phyloP scores from a whole-genome alignment of 2,329 filamentous ascomycete genomes.

The Conoideocrella luteorostrata region DNA sequence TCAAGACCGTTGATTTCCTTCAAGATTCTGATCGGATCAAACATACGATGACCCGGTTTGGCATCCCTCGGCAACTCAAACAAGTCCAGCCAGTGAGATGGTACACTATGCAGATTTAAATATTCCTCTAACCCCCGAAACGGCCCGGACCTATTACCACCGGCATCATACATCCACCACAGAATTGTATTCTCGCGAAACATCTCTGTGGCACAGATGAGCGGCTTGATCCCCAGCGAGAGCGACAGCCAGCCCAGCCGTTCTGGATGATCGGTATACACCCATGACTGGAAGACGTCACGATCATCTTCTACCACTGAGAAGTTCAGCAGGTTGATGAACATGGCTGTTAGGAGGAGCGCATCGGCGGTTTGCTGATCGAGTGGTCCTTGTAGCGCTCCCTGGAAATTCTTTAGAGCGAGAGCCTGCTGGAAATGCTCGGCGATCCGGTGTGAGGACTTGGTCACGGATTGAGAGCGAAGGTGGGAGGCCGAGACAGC shows the following conservation, averaged over 20 bases:
- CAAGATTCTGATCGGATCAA: slow-evolving; percentile 11
- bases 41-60: slow-evolving; percentile 12
- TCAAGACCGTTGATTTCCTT: slow-evolving; percentile 8
- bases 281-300: background rate
- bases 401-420: slow-evolving; percentile 13
- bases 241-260: slow-evolving; percentile 18
- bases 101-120: no score
- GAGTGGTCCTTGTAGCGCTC: slow-evolving; percentile 13
- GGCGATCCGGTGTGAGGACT: no score
- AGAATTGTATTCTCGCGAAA: slow-evolving; percentile 15
- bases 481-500: no score
- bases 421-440: no score
- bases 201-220: slow-evolving; percentile 14
- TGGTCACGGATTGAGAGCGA: no score
- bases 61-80: no score
- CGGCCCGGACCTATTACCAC: no score
- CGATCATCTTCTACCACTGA: slow-evolving; percentile 9
- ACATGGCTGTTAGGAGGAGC: slow-evolving; percentile 17
- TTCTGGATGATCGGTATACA: background rate
- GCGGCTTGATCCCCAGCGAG: slow-evolving; percentile 14
- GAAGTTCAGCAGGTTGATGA: slow-evolving; percentile 19
- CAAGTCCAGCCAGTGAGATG: no score
- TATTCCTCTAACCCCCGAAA: no score
- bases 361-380: slow-evolving; percentile 16
- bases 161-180: no score